Percentiles rank a stretch among this genome's conserved stretches.
Conservation (phyloP, 2,329 filamentous ascomycete species). For the Annulohypoxylon truncatum region DNA sequence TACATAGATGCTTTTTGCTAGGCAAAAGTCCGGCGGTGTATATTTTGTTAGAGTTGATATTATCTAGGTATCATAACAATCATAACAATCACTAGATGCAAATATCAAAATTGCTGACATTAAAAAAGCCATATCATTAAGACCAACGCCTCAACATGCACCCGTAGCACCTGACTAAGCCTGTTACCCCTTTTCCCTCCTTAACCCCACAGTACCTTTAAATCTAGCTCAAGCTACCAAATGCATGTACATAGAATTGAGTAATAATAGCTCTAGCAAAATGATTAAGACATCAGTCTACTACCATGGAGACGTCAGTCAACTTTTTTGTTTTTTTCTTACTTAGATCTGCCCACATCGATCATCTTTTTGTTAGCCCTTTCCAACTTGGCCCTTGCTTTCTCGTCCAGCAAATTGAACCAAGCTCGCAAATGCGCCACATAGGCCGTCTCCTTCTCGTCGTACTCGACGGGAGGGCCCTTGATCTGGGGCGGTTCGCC, state of each 20-base stretch:
- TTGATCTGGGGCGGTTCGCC: slow-evolving; percentile 63
- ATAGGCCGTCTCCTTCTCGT: slow-evolving; percentile 61
- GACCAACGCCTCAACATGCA: slow-evolving; percentile 3
- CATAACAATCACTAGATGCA: neutral
- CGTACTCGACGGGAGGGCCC: slow-evolving; percentile 69
- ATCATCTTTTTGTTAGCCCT: slow-evolving; percentile 58
- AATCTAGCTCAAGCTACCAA: slow-evolving; percentile 1
- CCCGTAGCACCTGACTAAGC: slow-evolving; percentile 1
- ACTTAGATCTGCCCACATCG: slow-evolving; percentile 41
- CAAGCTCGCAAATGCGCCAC: slow-evolving; percentile 61
- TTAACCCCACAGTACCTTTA: neutral
- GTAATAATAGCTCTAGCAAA: neutral
- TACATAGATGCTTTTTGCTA: neutral
- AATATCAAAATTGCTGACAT: neutral
- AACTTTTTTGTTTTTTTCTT: slow-evolving; percentile 15
- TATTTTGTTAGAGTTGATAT: neutral
- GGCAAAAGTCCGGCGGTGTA: neutral
- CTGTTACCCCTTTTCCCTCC: slow-evolving; percentile 1
- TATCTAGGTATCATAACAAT: too few species aligned
- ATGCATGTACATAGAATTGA: neutral
- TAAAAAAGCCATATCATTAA: slow-evolving; percentile 2
- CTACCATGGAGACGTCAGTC: neutral
- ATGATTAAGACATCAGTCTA: neutral
- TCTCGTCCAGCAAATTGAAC: slow-evolving; percentile 61
- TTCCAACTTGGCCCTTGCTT: slow-evolving; percentile 60